These are phyloP conservation scores for Vigna radiata DNA, from an alignment of 306 rosid genomes.

Conservation along the genomic window DNA sequence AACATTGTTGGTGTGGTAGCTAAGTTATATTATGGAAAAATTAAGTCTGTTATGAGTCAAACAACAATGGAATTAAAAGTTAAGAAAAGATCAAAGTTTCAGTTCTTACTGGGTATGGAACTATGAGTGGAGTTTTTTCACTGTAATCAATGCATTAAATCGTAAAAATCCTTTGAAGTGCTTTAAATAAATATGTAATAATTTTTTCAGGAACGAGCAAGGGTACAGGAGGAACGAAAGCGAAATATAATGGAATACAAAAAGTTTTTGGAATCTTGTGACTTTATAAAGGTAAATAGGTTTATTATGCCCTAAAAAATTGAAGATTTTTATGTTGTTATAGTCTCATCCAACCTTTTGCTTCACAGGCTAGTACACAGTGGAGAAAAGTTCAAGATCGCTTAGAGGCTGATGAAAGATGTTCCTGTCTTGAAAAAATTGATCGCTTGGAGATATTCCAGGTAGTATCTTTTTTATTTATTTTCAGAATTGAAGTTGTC, in stretches of 20 bases:
- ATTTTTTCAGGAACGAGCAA: constrained; percentile 72
- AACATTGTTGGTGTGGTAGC: not conserved
- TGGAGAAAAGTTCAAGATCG: constrained; percentile 98
- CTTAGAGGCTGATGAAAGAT: constrained; percentile 91
- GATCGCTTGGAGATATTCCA: constrained; percentile 83
- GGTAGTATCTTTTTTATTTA: constrained; percentile 49
- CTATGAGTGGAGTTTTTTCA: not conserved
- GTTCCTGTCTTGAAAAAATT: constrained; percentile 84
- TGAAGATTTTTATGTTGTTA: constrained; percentile 38
- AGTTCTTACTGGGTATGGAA: constrained; percentile 15
- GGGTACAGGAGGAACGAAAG: constrained; percentile 77
- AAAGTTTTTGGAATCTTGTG: constrained; percentile 86
- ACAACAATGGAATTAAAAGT: constrained; percentile 3
- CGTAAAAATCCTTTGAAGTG: constrained; percentile 36
- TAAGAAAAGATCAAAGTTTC: constrained; percentile 16
- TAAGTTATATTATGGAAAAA: constrained; percentile 5
- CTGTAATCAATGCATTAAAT: constrained; percentile 18
- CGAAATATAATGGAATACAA: constrained; percentile 67
- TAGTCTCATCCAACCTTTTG: constrained; percentile 41
- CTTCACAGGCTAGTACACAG: constrained; percentile 79
- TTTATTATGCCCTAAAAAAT: constrained; percentile 12
- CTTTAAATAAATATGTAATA: constrained; percentile 31
- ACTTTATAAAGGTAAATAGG: constrained; percentile 77
- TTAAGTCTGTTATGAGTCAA: constrained; percentile 22
- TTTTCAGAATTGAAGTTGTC: constrained; percentile 27